Percentiles rank a stretch among this genome's conserved stretches.
Evolutionary conservation across 345 rosid genomes (phyloP).

Genomic region (Eucalyptus erythrocorys): DNA sequence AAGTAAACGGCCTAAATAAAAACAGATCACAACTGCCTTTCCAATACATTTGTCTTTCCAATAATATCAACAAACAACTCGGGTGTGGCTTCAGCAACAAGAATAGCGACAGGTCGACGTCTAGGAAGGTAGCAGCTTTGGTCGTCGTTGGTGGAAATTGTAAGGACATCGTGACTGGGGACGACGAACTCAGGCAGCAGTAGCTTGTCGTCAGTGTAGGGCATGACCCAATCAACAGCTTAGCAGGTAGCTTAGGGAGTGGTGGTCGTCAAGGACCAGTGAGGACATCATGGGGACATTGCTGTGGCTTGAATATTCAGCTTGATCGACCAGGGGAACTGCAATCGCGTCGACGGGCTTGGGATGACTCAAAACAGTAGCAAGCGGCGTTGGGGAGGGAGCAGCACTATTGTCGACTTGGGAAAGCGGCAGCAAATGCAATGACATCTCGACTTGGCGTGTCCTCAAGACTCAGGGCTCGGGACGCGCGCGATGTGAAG

Average conservation of each 20-base stretch:
- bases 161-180: not conserved
- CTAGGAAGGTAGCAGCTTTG: not conserved
- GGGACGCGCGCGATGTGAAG: no score
- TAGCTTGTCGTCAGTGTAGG: not conserved
- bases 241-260: no score
- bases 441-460: not conserved
- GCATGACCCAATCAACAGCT: not conserved
- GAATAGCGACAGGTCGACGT: no score
- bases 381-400: not conserved
- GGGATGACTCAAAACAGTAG: not conserved
- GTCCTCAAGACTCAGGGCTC: no score
- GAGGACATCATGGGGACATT: not conserved
- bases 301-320: not conserved
- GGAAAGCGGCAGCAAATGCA: not conserved
- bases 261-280: no score
- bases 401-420: not conserved
- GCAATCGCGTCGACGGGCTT: not conserved
- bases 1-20: no score
- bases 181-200: not conserved
- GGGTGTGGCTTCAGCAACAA: no score
- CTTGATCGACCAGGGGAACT: not conserved
- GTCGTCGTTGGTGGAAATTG: not conserved
- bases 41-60: no score
- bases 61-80: no score
- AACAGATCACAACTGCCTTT: no score